Evolutionary conservation across 2,329 filamentous ascomycete genomes (phyloP), one percentile per base, ranked within the genome.

Genomic region (Ophiostoma tasmaniense): DNA sequence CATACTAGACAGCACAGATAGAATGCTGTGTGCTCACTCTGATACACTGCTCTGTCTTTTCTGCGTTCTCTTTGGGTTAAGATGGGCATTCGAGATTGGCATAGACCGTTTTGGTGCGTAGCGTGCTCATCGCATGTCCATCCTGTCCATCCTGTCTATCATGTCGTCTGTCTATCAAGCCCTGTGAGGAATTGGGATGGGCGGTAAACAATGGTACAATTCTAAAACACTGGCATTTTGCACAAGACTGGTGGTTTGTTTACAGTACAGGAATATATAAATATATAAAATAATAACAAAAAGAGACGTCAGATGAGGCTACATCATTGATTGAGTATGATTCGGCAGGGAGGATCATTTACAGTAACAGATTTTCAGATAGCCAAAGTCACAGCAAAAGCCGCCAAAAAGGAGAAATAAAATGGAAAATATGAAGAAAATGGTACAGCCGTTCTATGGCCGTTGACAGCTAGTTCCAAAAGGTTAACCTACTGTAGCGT

Each of bases 71-170:
- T 64, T 37, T 64, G 2, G 52, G 52, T 17, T 59, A 59, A 59
- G 30, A 64, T 64, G 61, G 61, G 61, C 61, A 64, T 33, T 64
- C 25, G 52, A 59, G 52, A 64, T 64, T 64, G 61, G 61, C 61
- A 64, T 64, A 55, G n/a, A 7, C 55, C 55, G 55, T 30, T 30
- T 61, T 30, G 22, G 61, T n/a, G 28, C 8, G 30, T 37, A 64
- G 55, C 42, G 42, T 45, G 42, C 42, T 45, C 42, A 45, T 45
- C 42, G 42, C 42, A 45, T 45, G 42, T n/a, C 17, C 20, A 45
- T 45, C 42, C 42, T 20, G 42, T 45, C 42, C 8, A 45, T 45
- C 42, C 2, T 14, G 37, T 11, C 11, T n/a, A 17, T 50, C 17
- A n/a, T 20, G 45, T n/a, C 13, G 6, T 55, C 3, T 22, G 50